Conservation (phyloP, 306 rosid species). For the Casuarina glauca region DNA sequence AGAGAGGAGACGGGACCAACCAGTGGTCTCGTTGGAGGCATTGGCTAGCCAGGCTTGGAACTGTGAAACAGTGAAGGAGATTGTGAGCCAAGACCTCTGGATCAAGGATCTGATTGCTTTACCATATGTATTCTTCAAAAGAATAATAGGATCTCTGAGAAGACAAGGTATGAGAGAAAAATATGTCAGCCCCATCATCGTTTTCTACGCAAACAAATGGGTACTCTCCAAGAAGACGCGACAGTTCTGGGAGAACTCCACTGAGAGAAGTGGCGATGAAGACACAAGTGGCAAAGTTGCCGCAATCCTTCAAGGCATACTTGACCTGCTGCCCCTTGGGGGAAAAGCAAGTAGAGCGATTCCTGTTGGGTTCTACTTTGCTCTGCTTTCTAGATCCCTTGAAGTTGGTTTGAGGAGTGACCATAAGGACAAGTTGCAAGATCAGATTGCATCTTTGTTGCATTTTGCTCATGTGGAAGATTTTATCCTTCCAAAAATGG, state of each 20-base stretch:
- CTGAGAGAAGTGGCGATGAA: conserved; percentile 39
- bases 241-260: conserved; percentile 51
- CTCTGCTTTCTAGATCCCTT: conserved; percentile 72
- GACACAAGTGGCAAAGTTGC: conserved; percentile 36
- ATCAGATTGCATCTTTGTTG: conserved; percentile 56
- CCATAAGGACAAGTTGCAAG: conserved; percentile 48
- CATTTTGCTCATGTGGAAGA: conserved; percentile 68
- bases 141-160: conserved; percentile 69
- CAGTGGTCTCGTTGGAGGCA: conserved; percentile 61
- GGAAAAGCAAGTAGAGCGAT: conserved; percentile 59
- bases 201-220: conserved; percentile 82
- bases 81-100: conserved; percentile 65
- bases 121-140: conserved; percentile 70
- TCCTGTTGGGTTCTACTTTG: conserved; percentile 78
- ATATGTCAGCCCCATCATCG: conserved; percentile 67
- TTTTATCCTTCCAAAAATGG: conserved; percentile 50
- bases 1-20: conserved; percentile 61
- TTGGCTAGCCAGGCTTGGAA: conserved; percentile 59
- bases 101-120: conserved; percentile 81
- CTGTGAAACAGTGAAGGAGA: conserved; percentile 53
- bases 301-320: conserved; percentile 60
- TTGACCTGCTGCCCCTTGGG: conserved; percentile 65
- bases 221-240: conserved; percentile 49
- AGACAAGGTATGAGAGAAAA: conserved; percentile 95
- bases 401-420: conserved; percentile 47